Base-by-base conservation (phyloP, 768 basidiomycete species). In the Hydnomerulius pinastri region DNA sequence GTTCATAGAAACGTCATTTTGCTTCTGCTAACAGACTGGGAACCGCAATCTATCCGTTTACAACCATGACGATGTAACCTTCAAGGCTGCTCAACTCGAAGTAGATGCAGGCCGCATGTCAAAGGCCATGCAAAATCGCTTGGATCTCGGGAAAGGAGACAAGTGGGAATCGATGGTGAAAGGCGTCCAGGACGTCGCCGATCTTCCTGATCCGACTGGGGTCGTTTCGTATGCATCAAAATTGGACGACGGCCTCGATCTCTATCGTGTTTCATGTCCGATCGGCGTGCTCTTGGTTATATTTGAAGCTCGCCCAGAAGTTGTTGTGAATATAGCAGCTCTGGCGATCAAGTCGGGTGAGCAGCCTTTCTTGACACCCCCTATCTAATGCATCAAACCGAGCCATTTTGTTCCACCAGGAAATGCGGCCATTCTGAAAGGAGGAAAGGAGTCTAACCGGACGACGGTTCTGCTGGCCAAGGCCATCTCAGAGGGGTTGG, bases 91-190 rank as follows among this genome's bases (percentile, higher is more conserved):
- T 2, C 77, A 82, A 65, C 69, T 65, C 9, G 89, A 93, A 51
- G 92, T 94, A 3, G 82, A 84, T 32, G 81, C 87, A 0, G 95
- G 94, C 1, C 83, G 82, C 12, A 91, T 99, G 77, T 88, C 93
- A 0, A 74, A 76, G 2, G 82, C 95, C 6, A 71, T 98, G 45
- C 71, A 95, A n/a, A 90, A 87, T 40, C 83, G 97, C 17, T 76
- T 99, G 21, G 92, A 97, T 64, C 79, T 92, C 48, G 72, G 71
- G 61, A 81, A 75, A 49, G 80, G 81, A 28, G 92, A 91, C 62
- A 99, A 98, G 70, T 98, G 92, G 90, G 86, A 90, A 23, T 82
- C 90, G 0, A 96, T 98, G 92, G 76, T 98, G 5, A 83, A 91
- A 55, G 97, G 97, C 13, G 79, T 98, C 32, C 63, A 79, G 9